phyloP scores from a whole-genome alignment of 768 basidiomycete species.

The Chlorophyllum brunneum region DNA sequence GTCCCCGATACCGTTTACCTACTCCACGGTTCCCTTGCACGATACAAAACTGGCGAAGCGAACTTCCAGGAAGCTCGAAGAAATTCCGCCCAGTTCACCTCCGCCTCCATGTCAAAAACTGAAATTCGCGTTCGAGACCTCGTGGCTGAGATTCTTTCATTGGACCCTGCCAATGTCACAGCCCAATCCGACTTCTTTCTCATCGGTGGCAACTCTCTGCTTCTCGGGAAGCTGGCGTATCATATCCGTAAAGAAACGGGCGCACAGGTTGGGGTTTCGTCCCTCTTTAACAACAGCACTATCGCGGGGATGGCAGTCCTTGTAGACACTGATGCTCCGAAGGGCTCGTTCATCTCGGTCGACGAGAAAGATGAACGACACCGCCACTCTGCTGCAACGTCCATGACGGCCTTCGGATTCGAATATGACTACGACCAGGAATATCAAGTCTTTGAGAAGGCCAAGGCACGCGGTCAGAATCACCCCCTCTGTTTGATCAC shows the following conservation, averaged over 20 bases:
- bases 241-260: conserved; percentile 36
- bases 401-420: conserved; percentile 21
- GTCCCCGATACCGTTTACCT: conserved; percentile 34
- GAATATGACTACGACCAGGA: conserved; percentile 27
- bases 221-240: conserved; percentile 43
- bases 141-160: conserved; percentile 27
- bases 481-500: conserved; percentile 37
- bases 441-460: conserved; percentile 17
- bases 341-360: conserved; percentile 5
- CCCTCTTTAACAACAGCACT: conserved; percentile 39
- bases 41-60: conserved; percentile 19
- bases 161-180: conserved; percentile 26
- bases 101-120: conserved; percentile 24
- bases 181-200: conserved; percentile 40
- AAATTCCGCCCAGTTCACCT: conserved; percentile 18
- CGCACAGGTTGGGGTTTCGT: conserved; percentile 31
- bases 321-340: conserved; percentile 24
- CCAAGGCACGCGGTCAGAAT: conserved; percentile 25
- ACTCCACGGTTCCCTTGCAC: conserved; percentile 22
- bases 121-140: conserved; percentile 34
- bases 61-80: conserved; percentile 30
- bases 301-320: conserved; percentile 36
- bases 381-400: conserved; percentile 14
- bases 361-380: conserved; percentile 11
- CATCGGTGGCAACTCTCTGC: conserved; percentile 40